Percentiles rank a stretch among this genome's conserved stretches.
Conservation (phyloP, 129 eudicot genomes). For the Silybum marianum region DNA sequence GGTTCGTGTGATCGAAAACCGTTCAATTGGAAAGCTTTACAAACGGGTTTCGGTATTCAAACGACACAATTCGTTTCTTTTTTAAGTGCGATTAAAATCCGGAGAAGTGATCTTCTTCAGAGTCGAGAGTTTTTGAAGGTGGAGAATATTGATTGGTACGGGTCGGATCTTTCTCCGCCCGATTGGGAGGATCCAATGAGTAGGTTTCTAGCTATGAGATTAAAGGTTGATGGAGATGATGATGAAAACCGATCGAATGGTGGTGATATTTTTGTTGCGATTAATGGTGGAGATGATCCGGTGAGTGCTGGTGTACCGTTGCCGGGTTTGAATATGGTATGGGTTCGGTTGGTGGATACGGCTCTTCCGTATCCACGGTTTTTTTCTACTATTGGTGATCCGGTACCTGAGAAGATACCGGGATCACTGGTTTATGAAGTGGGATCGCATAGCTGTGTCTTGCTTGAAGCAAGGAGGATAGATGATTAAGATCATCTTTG, state of each 20-base stretch:
- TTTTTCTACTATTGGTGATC: slow-evolving; percentile 59
- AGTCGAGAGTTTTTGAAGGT: slow-evolving; percentile 55
- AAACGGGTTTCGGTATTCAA: slow-evolving; percentile 69
- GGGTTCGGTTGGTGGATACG: slow-evolving; percentile 88
- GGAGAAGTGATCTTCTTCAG: slow-evolving; percentile 83
- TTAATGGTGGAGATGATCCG: slow-evolving; percentile 56
- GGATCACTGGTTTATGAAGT: slow-evolving; percentile 51
- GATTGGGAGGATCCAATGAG: slow-evolving; percentile 76
- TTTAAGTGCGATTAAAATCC: slow-evolving; percentile 55
- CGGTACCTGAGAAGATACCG: slow-evolving; percentile 48
- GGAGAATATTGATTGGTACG: slow-evolving; percentile 76
- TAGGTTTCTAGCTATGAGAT: slow-evolving; percentile 68
- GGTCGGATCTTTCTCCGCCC: slow-evolving; percentile 59
- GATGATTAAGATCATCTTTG: slow-evolving; percentile 17
- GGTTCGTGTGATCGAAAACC: slow-evolving; percentile 55
- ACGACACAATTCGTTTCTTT: slow-evolving; percentile 64
- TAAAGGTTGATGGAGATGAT: slow-evolving; percentile 48
- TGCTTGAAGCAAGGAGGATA: slow-evolving; percentile 64
- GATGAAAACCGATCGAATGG: slow-evolving; percentile 27
- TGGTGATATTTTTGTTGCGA: slow-evolving; percentile 58
- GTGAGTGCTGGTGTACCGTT: slow-evolving; percentile 57
- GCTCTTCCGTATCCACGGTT: slow-evolving; percentile 73
- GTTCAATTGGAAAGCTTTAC: slow-evolving; percentile 67
- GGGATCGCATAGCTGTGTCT: slow-evolving; percentile 69
- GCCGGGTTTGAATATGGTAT: slow-evolving; percentile 45